Evolutionary conservation across 2,329 filamentous ascomycete species (phyloP), one percentile per base, ranked within the genome.

Genomic region (Alternaria arborescens): DNA sequence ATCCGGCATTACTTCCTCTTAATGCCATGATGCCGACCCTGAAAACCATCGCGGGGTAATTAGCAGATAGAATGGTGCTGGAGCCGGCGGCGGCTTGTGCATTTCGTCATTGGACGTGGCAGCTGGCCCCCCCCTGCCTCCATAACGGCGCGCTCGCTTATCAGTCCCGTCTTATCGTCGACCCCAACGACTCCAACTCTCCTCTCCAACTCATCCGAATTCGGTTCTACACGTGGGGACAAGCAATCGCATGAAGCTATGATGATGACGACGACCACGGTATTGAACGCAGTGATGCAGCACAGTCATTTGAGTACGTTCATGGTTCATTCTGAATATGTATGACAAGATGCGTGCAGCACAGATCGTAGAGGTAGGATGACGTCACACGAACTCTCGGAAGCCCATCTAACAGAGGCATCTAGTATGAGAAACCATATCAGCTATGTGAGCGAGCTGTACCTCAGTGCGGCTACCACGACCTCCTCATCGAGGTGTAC

Each of bases 401-500:
- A 30, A 38, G 10, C 18, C 1, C 18, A 28, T 22, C 52, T 60
- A 44, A 57, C 46, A 14, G 42, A 26, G 7, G 2, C 2, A 3
- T 8, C 11, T 48, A 72, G 61, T 67, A 60, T 46, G 57, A 66
- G 36, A 66, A 62, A 42, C 61, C 60, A 3, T 71, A 72, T 52
- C 52, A 65, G 34, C 51, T 70, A 10, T 61, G 60, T 48, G 55
- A 67, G 42, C 56, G 53, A 8, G 59, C 62, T 10, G 54, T 65
- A 8, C 72, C 69, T 20, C 41, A 50, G 30, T 69, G 67, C 26
- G 65, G 67, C 44, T 60, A 67, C 1, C 20, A 69, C 60, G 68
- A 71, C 26, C 62, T 71, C 11, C 68, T 72, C 3, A 51, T 73
- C 8, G 42, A 71, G 43, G 61, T 75, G 3, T 53, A 64, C 43